These are phyloP conservation scores for Vitis hybrid DNA, from an alignment of 177 flowering plant species.

Conservation along the genomic window DNA sequence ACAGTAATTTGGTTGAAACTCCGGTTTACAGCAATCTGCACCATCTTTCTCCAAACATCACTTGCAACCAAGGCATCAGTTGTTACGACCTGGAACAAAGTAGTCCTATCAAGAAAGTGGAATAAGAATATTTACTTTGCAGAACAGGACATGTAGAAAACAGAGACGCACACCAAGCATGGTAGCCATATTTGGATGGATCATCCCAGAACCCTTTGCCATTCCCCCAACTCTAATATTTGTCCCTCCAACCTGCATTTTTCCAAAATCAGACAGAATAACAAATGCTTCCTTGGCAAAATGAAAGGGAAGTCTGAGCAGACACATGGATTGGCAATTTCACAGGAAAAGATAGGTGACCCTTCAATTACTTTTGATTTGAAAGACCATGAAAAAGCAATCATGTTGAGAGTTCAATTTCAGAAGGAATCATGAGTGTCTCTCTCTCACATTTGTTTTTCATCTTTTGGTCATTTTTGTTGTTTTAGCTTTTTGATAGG, in stretches of 20 bases:
- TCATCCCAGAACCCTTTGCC: slow-evolving; percentile 99
- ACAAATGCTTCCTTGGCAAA: too few relatives aligned
- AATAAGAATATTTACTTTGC: neutral
- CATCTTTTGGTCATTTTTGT: too few relatives aligned
- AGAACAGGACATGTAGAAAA: slow-evolving; percentile 6
- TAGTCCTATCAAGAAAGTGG: slow-evolving; percentile 5
- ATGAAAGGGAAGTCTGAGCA: neutral
- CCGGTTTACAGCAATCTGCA: slow-evolving; percentile 72
- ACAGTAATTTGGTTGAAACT: slow-evolving; percentile 99
- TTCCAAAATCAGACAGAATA: neutral
- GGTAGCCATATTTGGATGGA: slow-evolving; percentile 99
- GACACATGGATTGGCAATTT: neutral
- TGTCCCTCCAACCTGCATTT: slow-evolving; percentile 70
- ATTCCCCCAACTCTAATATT: slow-evolving; percentile 80
- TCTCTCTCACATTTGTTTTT: too few relatives aligned
- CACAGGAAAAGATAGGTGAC: too few relatives aligned
- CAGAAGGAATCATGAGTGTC: too few relatives aligned
- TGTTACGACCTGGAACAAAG: slow-evolving; percentile 72
- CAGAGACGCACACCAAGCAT: slow-evolving; percentile 83
- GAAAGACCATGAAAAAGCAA: too few relatives aligned
- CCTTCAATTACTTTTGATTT: too few relatives aligned
- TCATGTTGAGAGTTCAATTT: too few relatives aligned
- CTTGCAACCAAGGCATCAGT: slow-evolving; percentile 81
- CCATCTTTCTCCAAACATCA: slow-evolving; percentile 93
- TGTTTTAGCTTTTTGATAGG: too few relatives aligned